Percentiles rank a stretch among this genome's conserved stretches.
These are phyloP conservation scores for Starmerella gropengiesseri DNA, from an alignment of 805 yeast genomes.

Conservation along the genomic window DNA sequence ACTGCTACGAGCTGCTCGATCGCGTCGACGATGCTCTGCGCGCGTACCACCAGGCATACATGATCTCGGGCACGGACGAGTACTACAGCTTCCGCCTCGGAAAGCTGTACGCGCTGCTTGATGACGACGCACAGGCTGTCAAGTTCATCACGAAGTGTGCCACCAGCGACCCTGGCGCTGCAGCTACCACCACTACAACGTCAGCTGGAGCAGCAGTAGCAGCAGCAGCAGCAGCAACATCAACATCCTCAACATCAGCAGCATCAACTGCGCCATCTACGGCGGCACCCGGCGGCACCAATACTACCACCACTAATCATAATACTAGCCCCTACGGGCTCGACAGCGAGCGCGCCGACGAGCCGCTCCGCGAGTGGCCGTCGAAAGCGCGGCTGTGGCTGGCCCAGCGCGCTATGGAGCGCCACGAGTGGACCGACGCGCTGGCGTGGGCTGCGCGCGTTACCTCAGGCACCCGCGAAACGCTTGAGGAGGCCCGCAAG, in stretches of 20 bases:
- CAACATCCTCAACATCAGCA: too few relatives aligned
- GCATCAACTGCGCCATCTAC: background rate
- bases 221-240: background rate
- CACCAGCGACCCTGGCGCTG: slow-evolving; percentile 49
- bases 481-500: slow-evolving; percentile 73
- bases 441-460: slow-evolving; percentile 62
- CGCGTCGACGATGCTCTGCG: slow-evolving; percentile 64
- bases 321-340: too few relatives aligned
- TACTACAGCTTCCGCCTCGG: slow-evolving; percentile 58
- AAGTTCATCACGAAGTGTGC: slow-evolving; percentile 57
- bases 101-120: slow-evolving; percentile 46
- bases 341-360: slow-evolving; percentile 1
- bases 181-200: background rate
- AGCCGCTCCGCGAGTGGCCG: slow-evolving; percentile 19
- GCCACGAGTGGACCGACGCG: slow-evolving; percentile 54
- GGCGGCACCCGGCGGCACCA: background rate
- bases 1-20: slow-evolving; percentile 71
- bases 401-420: slow-evolving; percentile 53
- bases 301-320: background rate
- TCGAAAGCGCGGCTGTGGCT: slow-evolving; percentile 77
- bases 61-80: slow-evolving; percentile 45
- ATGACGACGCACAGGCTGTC: slow-evolving; percentile 44
- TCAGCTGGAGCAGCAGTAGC: background rate
- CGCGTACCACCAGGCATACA: slow-evolving; percentile 68
- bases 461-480: slow-evolving; percentile 35